Percentiles rank a stretch among this genome's conserved stretches.
These are phyloP conservation scores for Pouteria glomerata DNA, from an alignment of 148 eudicot species.

Conservation along the genomic window DNA sequence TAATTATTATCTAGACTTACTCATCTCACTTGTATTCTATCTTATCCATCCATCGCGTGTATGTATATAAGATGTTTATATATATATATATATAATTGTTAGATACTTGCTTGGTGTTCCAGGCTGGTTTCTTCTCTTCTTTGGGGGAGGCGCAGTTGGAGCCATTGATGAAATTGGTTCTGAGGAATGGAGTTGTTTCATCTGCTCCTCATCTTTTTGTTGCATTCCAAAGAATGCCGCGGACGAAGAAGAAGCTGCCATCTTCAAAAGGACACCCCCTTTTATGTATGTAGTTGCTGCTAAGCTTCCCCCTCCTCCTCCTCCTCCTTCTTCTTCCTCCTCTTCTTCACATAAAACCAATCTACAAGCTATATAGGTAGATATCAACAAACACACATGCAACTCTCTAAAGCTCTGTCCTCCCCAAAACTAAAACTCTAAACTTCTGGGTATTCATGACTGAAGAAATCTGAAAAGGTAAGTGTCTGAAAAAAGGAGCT, in stretches of 20 bases:
- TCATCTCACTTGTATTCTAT: no score
- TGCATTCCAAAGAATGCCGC: slow-evolving; percentile 24
- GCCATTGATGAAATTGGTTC: slow-evolving; percentile 2
- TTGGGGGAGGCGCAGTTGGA: slow-evolving; percentile 12
- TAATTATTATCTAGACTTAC: neutral
- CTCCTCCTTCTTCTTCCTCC: neutral
- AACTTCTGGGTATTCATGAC: neutral
- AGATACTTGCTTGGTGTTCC: slow-evolving; percentile 42
- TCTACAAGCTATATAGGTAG: neutral
- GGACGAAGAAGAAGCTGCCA: slow-evolving; percentile 16
- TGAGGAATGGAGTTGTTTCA: slow-evolving; percentile 22
- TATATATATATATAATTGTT: neutral
- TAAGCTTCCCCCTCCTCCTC: no score
- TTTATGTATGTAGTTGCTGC: no score
- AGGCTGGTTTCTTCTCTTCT: slow-evolving; percentile 41
- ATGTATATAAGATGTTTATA: no score
- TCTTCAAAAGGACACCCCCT: neutral
- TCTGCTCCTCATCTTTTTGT: slow-evolving; percentile 21
- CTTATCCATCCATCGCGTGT: no score
- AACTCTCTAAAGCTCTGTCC: neutral
- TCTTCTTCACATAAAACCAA: slow-evolving; percentile 3
- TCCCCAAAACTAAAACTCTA: slow-evolving; percentile 8
- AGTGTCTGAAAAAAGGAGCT: slow-evolving; percentile 12
- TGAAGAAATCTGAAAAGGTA: slow-evolving; percentile 4
- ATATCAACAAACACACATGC: neutral